A percentile compares a stretch with the other conserved stretches of the same genome.
These are phyloP conservation scores for Cladosporium sp. DNA, from an alignment of 2,329 filamentous ascomycete species.

Conservation along the genomic window DNA sequence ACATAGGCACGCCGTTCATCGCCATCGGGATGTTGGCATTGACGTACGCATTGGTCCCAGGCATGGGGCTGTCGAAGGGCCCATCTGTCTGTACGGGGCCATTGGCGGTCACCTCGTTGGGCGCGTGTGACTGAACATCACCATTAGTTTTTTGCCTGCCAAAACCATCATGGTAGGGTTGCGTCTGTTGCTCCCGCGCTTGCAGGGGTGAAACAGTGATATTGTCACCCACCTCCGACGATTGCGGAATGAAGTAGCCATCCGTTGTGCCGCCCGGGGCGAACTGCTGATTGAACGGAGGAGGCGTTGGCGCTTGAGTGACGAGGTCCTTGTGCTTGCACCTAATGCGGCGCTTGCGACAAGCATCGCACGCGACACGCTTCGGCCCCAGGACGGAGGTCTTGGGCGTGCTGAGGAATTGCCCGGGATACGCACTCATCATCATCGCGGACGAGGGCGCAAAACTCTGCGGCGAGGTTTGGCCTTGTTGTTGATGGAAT, in stretches of 20 bases:
- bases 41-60: slow-evolving; percentile 36
- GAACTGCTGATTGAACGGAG: slow-evolving; percentile 18
- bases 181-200: slow-evolving; percentile 9
- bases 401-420: slow-evolving; percentile 52
- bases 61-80: slow-evolving; percentile 24
- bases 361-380: slow-evolving; percentile 62
- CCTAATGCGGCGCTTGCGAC: slow-evolving; percentile 61
- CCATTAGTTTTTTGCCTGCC: slow-evolving; percentile 17
- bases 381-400: slow-evolving; percentile 62
- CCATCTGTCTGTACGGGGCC: slow-evolving; percentile 7
- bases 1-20: slow-evolving; percentile 61
- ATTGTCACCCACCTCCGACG: slow-evolving; percentile 30
- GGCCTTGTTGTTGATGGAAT: slow-evolving; percentile 21
- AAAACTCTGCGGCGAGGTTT: slow-evolving; percentile 20
- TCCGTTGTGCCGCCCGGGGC: slow-evolving; percentile 20
- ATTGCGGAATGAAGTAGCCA: slow-evolving; percentile 23
- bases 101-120: slow-evolving; percentile 12
- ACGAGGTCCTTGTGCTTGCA: slow-evolving; percentile 64
- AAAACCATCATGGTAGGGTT: slow-evolving; percentile 14
- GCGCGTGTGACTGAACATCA: slow-evolving; percentile 17
- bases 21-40: slow-evolving; percentile 42
- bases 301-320: slow-evolving; percentile 25
- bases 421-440: slow-evolving; percentile 31
- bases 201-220: slow-evolving; percentile 28
- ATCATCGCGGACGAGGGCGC: slow-evolving; percentile 29